Evolutionary conservation across 176 grass and related monocot species (phyloP).

Genomic region (Eragrostis nindensis): DNA sequence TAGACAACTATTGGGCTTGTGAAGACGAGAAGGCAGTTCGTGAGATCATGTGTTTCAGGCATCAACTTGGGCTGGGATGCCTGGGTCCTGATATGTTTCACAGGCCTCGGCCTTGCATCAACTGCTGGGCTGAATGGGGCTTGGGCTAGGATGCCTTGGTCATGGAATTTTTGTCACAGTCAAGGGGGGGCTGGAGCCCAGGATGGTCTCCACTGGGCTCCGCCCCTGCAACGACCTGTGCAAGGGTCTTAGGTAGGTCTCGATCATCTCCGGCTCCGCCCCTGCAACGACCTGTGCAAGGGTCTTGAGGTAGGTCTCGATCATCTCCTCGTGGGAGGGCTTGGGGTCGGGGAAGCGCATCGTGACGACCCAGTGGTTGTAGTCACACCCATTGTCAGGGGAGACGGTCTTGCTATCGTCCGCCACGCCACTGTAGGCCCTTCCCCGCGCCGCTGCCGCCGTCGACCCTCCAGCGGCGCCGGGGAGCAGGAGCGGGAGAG

Average conservation of each 20-base stretch:
- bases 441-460: slow-evolving; percentile 38
- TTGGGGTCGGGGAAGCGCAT: slow-evolving; percentile 91
- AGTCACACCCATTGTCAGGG: slow-evolving; percentile 87
- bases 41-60: no score
- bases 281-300: slow-evolving; percentile 45
- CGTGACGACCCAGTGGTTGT: slow-evolving; percentile 97
- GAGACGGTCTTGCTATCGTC: slow-evolving; percentile 49
- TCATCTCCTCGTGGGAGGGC: slow-evolving; percentile 81
- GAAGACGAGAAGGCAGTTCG: no score
- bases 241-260: slow-evolving; percentile 88
- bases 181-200: no score
- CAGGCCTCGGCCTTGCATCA: no score
- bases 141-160: no score
- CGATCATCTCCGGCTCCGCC: slow-evolving; percentile 90
- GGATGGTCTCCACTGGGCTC: no score
- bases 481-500: not conserved
- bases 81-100: no score
- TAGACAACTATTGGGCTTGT: no score
- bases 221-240: slow-evolving; percentile 31
- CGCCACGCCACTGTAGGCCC: slow-evolving; percentile 19
- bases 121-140: no score
- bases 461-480: slow-evolving; percentile 47
- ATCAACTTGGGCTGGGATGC: no score
- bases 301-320: slow-evolving; percentile 88
- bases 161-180: no score